Base-by-base conservation (phyloP, 495 filamentous ascomycete genomes). In the Hypoxylon lenormandii region DNA sequence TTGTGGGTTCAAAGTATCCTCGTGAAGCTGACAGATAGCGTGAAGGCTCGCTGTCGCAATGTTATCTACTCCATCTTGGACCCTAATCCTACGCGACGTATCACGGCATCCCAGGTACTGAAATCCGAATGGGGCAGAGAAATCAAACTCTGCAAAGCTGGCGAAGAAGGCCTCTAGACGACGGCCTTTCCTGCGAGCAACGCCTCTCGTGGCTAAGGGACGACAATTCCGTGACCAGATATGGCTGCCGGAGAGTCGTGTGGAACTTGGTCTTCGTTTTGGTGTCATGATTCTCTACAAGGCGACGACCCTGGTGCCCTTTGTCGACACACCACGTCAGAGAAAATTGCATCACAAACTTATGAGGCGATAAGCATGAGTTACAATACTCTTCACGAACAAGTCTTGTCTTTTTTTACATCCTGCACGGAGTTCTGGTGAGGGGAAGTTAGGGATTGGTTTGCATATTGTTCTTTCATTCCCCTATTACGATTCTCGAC, bases 41-140 rank as follows among this genome's bases (percentile, higher is more conserved):
- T 28, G 26, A 30, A 98, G 95, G 92, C 93, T 74, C 93, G 94
- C 71, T 98, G 95, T 79, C 91, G 96, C 19, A 98, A 98, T 73
- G 95, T 98, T 69, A 97, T 98, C 74, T 98, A 98, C 79, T 97
- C 93, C 18, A 97, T 98, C 65, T 84, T 98, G 15, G 95, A 98
- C 76, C 95, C 96, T n/a, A 97, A 98, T 76, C 88, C 91, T 22
- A 85, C 85, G 43, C 90, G 95, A 66, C 92, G 95, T 72, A 95
- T 98, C 78, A 97, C 93, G 43, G 93, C 95, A 60, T 93, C 92
- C 6, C 95, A 98, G 80, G 93, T 98, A 43, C 87, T 98, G 68
- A 96, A 96, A 76, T 97, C 95, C 18, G 96, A 98, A 81, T 98
- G 96, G 95, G 93, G 94, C 51, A 90, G 94, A 59, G 94, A 97